Evolutionary conservation across 768 basidiomycete species (phyloP), one percentile per base, ranked within the genome.

Genomic region (Gyrodon lividus): DNA sequence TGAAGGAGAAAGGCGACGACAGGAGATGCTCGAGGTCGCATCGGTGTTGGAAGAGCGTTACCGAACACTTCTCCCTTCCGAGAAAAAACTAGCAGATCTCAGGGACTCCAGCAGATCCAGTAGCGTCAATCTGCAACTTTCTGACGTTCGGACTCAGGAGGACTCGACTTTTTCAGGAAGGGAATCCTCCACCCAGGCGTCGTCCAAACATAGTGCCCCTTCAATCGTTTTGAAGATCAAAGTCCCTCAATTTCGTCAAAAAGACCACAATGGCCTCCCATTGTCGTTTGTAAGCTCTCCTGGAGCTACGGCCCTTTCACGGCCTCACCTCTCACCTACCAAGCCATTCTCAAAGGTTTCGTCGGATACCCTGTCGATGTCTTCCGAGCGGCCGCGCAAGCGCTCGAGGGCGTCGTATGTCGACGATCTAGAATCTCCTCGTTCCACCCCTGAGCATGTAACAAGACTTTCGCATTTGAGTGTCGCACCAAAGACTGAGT

Each of bases 1-100:
- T 16, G 89, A 91, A 67, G 87, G 88, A n/a, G 88, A 89, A 64
- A 75, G 86, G 54, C 78, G 90, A 34, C 74, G 84, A 48, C 73
- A 78, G 61, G 82, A 84, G 68, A 89, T 92, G 86, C 74, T 92
- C 6, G 80, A 83, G 45, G 76, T 82, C 13, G 90, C 89, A 13
- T 66, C 75, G 48, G 63, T 66, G 19, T 67, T 92, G 45, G 89
- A 91, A 59, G 81, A 82, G 50, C 83, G 90, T 39, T 92, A 89
- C 61, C 76, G 82, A 19, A 74, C 80, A n/a, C 75, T 92, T 38
- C 78, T 92, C 23, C 87, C 88, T 14, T 79, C 85, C 3, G 85
- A 87, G 50, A 72, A 76, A 56, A 71, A 74, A 54, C 65, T 66
- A 69, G 68, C 69, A 22, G 72, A 69, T 50, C 67, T 60, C n/a